These are phyloP conservation scores for Alopecurus myosuroides DNA, from an alignment of 176 grass and related monocot genomes.

Conservation along the genomic window DNA sequence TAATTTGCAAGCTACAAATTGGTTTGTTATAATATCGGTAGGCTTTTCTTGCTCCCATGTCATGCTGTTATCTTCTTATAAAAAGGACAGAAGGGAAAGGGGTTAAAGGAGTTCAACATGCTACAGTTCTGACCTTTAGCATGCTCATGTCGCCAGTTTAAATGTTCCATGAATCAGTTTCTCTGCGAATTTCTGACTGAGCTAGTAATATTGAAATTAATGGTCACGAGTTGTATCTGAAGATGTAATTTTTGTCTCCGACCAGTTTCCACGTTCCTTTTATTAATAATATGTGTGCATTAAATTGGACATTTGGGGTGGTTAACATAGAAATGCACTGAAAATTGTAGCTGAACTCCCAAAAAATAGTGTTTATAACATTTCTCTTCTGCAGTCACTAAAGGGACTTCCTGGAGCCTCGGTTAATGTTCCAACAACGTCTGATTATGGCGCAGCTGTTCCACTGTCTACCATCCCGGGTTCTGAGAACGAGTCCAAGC, in stretches of 20 bases:
- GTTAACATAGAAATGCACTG: slow-evolving; percentile 11
- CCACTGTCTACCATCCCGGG: slow-evolving; percentile 85
- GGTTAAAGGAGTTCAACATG: background rate
- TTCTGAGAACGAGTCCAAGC: slow-evolving; percentile 72
- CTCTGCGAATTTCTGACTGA: slow-evolving; percentile 8
- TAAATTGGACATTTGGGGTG: background rate
- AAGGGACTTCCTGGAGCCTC: slow-evolving; percentile 76
- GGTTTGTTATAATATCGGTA: background rate
- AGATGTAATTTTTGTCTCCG: background rate
- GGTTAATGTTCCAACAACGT: slow-evolving; percentile 55
- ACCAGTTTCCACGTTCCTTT: background rate
- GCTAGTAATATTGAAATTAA: background rate
- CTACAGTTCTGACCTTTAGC: background rate
- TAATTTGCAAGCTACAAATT: background rate
- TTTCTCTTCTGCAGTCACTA: slow-evolving; percentile 57
- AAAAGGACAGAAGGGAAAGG: background rate
- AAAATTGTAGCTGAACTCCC: background rate
- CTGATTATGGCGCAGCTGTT: slow-evolving; percentile 42
- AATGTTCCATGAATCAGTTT: background rate
- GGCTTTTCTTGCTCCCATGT: background rate
- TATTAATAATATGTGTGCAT: background rate
- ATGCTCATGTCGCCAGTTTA: background rate
- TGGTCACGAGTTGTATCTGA: background rate
- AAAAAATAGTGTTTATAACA: background rate
- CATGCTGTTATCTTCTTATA: background rate